phyloP scores from a whole-genome alignment of 2,329 filamentous ascomycete species.

The Beauveria rudraprayagi region DNA sequence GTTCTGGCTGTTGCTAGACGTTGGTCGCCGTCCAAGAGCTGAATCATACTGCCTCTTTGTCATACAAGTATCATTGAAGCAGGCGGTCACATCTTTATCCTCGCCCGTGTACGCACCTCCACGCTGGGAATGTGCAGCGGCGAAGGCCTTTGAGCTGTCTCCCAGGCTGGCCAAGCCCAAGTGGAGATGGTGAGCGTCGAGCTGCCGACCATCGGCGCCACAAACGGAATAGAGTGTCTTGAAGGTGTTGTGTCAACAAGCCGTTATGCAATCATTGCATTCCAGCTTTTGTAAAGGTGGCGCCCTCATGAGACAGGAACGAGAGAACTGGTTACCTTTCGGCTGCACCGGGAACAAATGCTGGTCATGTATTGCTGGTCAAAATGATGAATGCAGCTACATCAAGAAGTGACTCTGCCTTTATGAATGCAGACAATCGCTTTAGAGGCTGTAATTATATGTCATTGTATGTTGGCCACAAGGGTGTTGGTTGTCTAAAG shows the following conservation, averaged over 20 bases:
- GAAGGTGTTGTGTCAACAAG: conserved; percentile 5
- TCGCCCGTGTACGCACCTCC: neutral
- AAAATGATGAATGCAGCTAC: neutral
- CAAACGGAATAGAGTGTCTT: neutral
- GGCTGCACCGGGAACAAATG: conserved; percentile 5
- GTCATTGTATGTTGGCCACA: no score
- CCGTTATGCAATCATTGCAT: conserved; percentile 16
- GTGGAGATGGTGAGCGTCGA: neutral
- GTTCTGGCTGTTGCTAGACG: neutral
- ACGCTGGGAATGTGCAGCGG: neutral
- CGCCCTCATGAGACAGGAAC: conserved; percentile 1
- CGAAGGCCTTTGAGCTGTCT: neutral
- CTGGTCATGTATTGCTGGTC: neutral
- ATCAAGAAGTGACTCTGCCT: no score
- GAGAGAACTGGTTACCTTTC: neutral
- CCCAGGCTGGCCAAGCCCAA: neutral
- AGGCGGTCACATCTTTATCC: neutral
- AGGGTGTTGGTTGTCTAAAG: neutral
- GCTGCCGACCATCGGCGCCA: neutral
- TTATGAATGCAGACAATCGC: no score
- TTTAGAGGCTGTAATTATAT: no score
- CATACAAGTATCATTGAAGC: neutral
- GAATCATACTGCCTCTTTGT: neutral
- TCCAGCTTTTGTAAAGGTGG: conserved; percentile 11
- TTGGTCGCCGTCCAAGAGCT: neutral